Evolutionary conservation across 257 asterid species (phyloP), one percentile per base, ranked within the genome.

Genomic region (Primulina tabacum): DNA sequence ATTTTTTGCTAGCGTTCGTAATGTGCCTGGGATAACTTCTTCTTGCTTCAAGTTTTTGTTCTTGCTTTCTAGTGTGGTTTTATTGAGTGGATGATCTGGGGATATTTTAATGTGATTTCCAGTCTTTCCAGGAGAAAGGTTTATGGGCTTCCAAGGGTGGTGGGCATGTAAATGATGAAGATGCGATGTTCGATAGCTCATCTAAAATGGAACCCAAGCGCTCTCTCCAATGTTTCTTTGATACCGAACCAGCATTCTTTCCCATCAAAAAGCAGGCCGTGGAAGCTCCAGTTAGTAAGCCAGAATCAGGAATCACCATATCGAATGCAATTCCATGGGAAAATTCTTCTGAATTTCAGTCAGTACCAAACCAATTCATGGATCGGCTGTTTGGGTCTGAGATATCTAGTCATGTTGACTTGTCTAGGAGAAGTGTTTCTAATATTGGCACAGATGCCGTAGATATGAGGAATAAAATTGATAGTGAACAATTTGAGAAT

Each of bases 111-210:
- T 55, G 20, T 1, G 9, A 20, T 63, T 62, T 61, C 21, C 75
- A 61, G 82, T 82, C 84, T 64, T 80, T 81, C 71, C 86, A 77
- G 63, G 88, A 81, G 71, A 78, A 82, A 81, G 86, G 77, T 3
- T 82, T 80, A 71, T 80, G 86, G 90, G 76, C 63, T 60, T 75
- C 76, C 1, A 82, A 82, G 62, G 79, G 79, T 20, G 80, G 81
- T 38, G 85, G 78, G 21, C 82, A 80, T 74, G 52, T 76, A 55
- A 62, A 67, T 32, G 82, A 77, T 64, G 82, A 77, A 57, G 82
- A 79, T 29, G 17, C 82, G 50, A 71, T 78, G 56, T 80, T 72
- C 38, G 78, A 71, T 77, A 71, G 71, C 76, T 73, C 80, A 9
- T 74, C 80, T 29, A 80, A 65, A 33, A 61, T 71, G 43, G 81